Percentiles rank a stretch among this genome's conserved stretches.
phyloP scores from a whole-genome alignment of 1,284 basidiomycete genomes.

The Erythrobasidium hasegawianum region DNA sequence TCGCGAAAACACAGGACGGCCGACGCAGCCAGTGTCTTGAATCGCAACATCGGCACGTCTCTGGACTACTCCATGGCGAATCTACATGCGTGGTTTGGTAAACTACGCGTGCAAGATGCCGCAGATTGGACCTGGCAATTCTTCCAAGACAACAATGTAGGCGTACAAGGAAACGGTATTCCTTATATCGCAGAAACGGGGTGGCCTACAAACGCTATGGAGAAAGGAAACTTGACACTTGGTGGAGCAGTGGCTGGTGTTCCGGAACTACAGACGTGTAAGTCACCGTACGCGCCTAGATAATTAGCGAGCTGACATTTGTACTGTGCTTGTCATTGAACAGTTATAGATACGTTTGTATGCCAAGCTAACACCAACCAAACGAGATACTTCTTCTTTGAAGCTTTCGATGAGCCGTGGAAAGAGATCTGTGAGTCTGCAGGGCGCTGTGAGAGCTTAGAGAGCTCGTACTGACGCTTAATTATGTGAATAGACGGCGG shows the following conservation, averaged over 20 bases:
- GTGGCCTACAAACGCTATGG: conserved; percentile 44
- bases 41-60: conserved; percentile 57
- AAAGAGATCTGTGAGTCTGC: conserved; percentile 55
- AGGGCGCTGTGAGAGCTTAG: no score
- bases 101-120: conserved; percentile 64
- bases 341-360: conserved; percentile 72
- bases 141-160: conserved; percentile 54
- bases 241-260: conserved; percentile 66
- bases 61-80: conserved; percentile 75
- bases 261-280: conserved; percentile 61
- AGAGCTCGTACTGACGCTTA: no score
- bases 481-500: no score
- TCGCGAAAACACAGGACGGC: conserved; percentile 59
- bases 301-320: no score
- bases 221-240: conserved; percentile 50
- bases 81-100: conserved; percentile 71
- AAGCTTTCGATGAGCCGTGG: conserved; percentile 82
- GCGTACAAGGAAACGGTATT: conserved; percentile 55
- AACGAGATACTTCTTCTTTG: conserved; percentile 58
- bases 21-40: conserved; percentile 81
- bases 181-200: conserved; percentile 76
- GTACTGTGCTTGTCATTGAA: no score
- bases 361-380: conserved; percentile 78
- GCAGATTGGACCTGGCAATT: conserved; percentile 64
- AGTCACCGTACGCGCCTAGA: no score